These are phyloP conservation scores for Guadua angustifolia DNA, from an alignment of 176 grass and related monocot genomes.

Conservation along the genomic window DNA sequence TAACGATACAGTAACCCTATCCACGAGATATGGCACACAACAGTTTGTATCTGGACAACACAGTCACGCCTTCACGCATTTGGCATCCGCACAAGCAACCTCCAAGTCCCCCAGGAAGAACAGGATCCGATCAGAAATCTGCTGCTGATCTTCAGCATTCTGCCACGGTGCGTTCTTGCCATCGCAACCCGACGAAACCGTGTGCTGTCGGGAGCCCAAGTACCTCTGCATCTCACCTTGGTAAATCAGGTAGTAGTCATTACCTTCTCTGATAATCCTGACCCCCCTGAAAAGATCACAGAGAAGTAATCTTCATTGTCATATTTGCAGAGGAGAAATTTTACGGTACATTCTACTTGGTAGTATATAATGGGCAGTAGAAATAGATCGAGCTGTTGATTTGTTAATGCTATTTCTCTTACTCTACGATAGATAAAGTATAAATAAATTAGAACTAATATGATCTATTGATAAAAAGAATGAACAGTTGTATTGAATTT, in stretches of 20 bases:
- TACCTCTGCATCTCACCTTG: conserved; percentile 82
- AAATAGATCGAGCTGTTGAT: no score
- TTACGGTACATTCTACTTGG: no score
- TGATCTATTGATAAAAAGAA: no score
- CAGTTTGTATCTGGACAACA: not conserved
- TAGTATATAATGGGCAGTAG: no score
- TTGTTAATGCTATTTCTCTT: no score
- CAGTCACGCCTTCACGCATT: conserved; percentile 51
- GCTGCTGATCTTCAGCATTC: conserved; percentile 17
- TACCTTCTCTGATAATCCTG: conserved; percentile 85
- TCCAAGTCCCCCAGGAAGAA: conserved; percentile 95
- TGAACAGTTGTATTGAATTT: no score
- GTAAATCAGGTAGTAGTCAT: conserved; percentile 84
- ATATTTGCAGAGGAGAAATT: no score
- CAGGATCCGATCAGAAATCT: conserved; percentile 69
- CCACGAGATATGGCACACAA: conserved; percentile 15
- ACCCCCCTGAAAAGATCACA: conserved; percentile 53
- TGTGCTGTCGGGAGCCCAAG: conserved; percentile 50
- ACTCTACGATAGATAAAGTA: no score
- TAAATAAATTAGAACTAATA: no score
- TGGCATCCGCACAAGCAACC: conserved; percentile 68
- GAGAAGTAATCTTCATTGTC: not conserved
- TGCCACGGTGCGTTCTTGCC: not conserved
- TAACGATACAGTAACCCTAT: not conserved
- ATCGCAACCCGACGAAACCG: not conserved